A percentile compares a stretch with the other conserved stretches of the same genome.
Evolutionary conservation across 163 green algal genomes (phyloP).

Genomic region (Smithsoniella earleae): DNA sequence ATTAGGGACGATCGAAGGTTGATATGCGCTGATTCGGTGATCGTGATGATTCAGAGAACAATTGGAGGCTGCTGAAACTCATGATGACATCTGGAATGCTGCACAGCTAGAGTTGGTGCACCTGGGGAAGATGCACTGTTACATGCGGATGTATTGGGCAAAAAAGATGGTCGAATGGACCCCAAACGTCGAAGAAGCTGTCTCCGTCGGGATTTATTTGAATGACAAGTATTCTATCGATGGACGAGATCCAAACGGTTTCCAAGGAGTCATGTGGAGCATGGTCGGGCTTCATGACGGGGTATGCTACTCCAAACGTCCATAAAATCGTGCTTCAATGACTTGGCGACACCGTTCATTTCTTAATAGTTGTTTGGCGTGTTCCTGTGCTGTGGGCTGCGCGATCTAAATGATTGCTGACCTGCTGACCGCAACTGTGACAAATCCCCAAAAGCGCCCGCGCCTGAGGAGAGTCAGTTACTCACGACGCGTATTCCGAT

Average conservation of each 20-base stretch:
- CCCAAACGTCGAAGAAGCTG: slow-evolving; percentile 58
- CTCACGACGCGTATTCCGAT: no score
- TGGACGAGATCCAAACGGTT: slow-evolving; percentile 88
- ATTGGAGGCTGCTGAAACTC: slow-evolving; percentile 75
- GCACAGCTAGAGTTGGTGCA: slow-evolving; percentile 86
- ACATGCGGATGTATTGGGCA: slow-evolving; percentile 99
- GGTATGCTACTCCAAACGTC: no score
- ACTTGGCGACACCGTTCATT: no score
- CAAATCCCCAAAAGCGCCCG: no score
- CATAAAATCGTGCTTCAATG: no score
- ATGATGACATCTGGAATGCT: slow-evolving; percentile 98
- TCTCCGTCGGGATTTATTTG: slow-evolving; percentile 56
- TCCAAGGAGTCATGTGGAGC: slow-evolving; percentile 93
- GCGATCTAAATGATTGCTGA: no score
- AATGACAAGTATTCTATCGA: slow-evolving; percentile 82
- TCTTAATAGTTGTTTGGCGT: no score
- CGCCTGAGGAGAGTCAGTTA: no score
- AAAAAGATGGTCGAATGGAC: slow-evolving; percentile 88
- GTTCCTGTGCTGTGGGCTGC: no score
- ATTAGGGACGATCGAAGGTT: no score
- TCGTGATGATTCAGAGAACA: slow-evolving; percentile 53
- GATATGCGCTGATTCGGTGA: no score
- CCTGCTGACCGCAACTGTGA: no score
- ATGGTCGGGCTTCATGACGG: slow-evolving; percentile 91
- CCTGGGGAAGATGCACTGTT: slow-evolving; percentile 96